Evolutionary conservation across 768 basidiomycete genomes (phyloP), one percentile per base, ranked within the genome.

Genomic region (Boletus fagicola): DNA sequence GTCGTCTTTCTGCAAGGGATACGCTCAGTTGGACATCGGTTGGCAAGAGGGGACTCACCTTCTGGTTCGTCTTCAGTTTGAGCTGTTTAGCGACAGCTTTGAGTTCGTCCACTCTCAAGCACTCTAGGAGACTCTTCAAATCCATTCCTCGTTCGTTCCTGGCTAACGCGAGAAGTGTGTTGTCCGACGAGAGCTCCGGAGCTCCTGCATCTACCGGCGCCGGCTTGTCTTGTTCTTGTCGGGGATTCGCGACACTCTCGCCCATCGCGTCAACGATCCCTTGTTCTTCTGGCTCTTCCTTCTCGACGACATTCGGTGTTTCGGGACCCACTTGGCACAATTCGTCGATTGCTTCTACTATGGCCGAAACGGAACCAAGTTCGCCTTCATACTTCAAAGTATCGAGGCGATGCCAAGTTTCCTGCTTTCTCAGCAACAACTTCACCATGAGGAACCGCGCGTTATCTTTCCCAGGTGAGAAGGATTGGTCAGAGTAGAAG

Each of bases 371-470:
- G 47, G 71, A 62, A 53, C 79, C 77, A 70, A 86, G 57, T 65
- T 80, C 77, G 8, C 52, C 44, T 49, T 67, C 63, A 53, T 80
- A 82, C 56, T 72, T 77, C 22, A 87, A 70, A 2, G 72, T 60
- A 40, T 71, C 69, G 6, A 80, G 72, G 3, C 82, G 78, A 56
- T 83, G 78, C 75, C 85, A 85, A 61, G 78, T 76, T 55, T 76
- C 78, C 30, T 75, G 75, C 61, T 84, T 85, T 50, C 87, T 80
- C 9, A 87, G 75, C n/a, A 83, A 75, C 10, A 90, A 73, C 22
- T 86, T 81, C 18, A 83, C 77, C 59, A 88, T 77, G 16, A 90
- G 80, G 68, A 86, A 88, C 28, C 80, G 76, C 3, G 85, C 79
- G 15, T 77, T 68, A 62, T 83, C 85, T 87, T 58, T 38, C 3